phyloP scores from a whole-genome alignment of 305 asterid species.

The Fraxinus greggii region DNA sequence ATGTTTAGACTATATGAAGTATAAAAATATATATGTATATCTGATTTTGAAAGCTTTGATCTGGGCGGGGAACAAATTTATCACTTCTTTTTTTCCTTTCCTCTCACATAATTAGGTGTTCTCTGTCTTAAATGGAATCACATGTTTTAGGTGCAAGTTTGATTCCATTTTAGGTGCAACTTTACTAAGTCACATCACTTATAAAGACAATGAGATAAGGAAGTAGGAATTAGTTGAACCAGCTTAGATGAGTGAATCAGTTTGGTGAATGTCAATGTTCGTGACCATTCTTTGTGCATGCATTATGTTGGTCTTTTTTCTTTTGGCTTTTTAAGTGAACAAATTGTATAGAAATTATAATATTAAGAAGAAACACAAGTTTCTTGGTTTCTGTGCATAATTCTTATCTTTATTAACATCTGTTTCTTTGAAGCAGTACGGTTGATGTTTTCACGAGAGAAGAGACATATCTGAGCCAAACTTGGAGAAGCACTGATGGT shows the following conservation, averaged over 20 bases:
- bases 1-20: neutral
- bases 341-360: neutral
- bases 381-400: neutral
- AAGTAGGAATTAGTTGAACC: neutral
- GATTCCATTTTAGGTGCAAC: neutral
- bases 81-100: neutral
- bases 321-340: neutral
- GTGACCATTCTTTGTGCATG: neutral
- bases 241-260: neutral
- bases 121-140: neutral
- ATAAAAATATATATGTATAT: neutral
- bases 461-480: constrained; percentile 42
- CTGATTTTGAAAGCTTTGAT: neutral
- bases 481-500: constrained; percentile 41
- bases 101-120: neutral
- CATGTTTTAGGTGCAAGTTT: neutral
- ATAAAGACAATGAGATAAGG: neutral
- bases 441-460: constrained; percentile 33
- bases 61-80: neutral
- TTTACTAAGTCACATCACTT: neutral
- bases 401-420: neutral
- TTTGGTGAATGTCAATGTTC: neutral
- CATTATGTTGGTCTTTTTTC: neutral
- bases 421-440: constrained; percentile 35
- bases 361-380: neutral